A percentile compares a stretch with the other conserved stretches of the same genome.
These are phyloP conservation scores for Fusarium nurragi DNA, from an alignment of 2,329 filamentous ascomycete species.

Conservation along the genomic window DNA sequence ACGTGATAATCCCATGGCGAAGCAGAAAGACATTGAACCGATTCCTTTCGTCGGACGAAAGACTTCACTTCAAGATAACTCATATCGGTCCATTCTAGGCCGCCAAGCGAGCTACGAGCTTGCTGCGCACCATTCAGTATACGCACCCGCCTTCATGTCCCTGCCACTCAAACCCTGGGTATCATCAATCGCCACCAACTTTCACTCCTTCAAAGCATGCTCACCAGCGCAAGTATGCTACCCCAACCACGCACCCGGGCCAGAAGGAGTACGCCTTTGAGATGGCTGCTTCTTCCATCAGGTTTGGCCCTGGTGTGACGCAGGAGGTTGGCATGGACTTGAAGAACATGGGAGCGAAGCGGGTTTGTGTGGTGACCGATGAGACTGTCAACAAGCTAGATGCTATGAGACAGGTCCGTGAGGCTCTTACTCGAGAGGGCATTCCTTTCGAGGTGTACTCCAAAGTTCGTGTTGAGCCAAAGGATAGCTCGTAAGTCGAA, in stretches of 20 bases:
- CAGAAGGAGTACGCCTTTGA: constrained; percentile 98
- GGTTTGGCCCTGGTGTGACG: constrained; percentile 92
- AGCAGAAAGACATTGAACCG: neutral
- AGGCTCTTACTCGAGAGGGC: constrained; percentile 80
- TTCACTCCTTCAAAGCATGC: constrained; percentile 60
- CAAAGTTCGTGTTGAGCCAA: constrained; percentile 86
- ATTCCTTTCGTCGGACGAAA: neutral
- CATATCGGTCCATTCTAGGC: constrained; percentile 52
- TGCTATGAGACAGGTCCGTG: constrained; percentile 88
- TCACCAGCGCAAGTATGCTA: constrained; percentile 69
- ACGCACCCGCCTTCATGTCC: constrained; percentile 88
- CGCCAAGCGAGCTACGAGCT: constrained; percentile 71
- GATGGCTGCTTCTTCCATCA: constrained; percentile 94
- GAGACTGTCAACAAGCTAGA: constrained; percentile 80
- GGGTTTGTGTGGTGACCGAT: constrained; percentile 93
- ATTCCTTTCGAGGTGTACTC: constrained; percentile 85
- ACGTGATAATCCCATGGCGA: constrained; percentile 24
- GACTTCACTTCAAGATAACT: neutral
- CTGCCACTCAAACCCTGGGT: constrained; percentile 88
- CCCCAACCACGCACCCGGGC: constrained; percentile 67
- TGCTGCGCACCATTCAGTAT: constrained; percentile 90
- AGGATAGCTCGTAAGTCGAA: constrained; percentile 80
- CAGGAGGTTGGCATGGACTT: constrained; percentile 99
- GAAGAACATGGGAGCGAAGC: constrained; percentile 86
- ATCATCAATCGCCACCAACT: constrained; percentile 72